Percentiles rank a stretch among this genome's conserved stretches.
These are phyloP conservation scores for Scutellaria galericulata DNA, from an alignment of 257 asterid genomes.

Conservation along the genomic window DNA sequence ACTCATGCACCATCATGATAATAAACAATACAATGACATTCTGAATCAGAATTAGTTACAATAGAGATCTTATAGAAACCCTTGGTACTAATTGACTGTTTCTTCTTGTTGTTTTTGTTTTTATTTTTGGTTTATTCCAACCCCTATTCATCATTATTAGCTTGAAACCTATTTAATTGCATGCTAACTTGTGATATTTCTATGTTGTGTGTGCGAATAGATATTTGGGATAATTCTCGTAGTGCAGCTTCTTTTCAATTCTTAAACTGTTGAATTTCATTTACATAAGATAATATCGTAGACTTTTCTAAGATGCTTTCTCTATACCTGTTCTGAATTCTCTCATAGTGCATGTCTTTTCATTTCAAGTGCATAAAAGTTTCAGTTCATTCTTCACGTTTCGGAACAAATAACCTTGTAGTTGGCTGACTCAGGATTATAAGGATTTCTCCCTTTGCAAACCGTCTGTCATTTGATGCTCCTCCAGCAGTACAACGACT, in stretches of 20 bases:
- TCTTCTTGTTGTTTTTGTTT: neutral
- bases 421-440: constrained; percentile 62
- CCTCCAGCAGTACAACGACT: constrained; percentile 89
- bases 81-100: constrained; percentile 1
- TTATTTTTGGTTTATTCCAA: neutral
- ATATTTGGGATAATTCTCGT: neutral
- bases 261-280: constrained; percentile 2
- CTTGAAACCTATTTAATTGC: constrained; percentile 16
- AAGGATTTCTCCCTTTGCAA: constrained; percentile 95
- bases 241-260: constrained; percentile 16
- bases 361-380: constrained; percentile 13
- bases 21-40: neutral
- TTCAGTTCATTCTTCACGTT: constrained; percentile 16
- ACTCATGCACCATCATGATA: constrained; percentile 9
- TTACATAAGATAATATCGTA: constrained; percentile 1
- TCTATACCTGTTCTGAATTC: neutral
- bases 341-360: constrained; percentile 13
- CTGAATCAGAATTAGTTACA: constrained; percentile 6
- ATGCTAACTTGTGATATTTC: constrained; percentile 20
- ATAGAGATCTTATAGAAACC: constrained; percentile 24
- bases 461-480: constrained; percentile 86
- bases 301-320: constrained; percentile 19
- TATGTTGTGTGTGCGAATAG: constrained; percentile 16
- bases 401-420: constrained; percentile 29
- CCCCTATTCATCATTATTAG: neutral